Conservation (phyloP, 139 green algal genomes). For the Picochlorum sp. region DNA sequence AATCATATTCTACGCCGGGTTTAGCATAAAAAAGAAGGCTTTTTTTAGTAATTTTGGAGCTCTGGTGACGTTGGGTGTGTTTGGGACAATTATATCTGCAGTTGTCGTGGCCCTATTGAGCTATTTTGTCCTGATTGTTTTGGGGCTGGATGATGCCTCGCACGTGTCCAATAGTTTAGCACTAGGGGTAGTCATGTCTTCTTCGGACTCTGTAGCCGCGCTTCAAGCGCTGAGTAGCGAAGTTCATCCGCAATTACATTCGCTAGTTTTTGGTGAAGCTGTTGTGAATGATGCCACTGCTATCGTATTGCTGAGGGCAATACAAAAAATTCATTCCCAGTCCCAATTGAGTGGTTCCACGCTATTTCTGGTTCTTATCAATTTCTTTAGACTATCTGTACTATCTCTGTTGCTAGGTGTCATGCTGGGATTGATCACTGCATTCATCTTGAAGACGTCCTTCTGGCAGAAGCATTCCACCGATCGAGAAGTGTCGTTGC, state of each 20-base stretch:
- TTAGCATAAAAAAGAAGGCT: slow-evolving; percentile 70
- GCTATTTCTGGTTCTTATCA: slow-evolving; percentile 1
- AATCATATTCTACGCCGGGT: slow-evolving; percentile 75
- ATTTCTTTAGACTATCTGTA: slow-evolving; percentile 14
- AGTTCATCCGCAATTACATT: slow-evolving; percentile 61
- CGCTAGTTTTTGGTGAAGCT: slow-evolving; percentile 83
- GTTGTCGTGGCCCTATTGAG: not conserved
- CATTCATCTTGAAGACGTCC: slow-evolving; percentile 24
- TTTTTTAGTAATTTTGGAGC: slow-evolving; percentile 69
- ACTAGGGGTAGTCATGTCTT: slow-evolving; percentile 76
- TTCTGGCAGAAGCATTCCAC: slow-evolving; percentile 19
- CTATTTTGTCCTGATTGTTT: not conserved
- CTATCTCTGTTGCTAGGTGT: slow-evolving; percentile 20
- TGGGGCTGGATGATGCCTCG: not conserved
- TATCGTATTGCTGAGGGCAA: slow-evolving; percentile 72
- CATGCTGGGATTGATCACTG: slow-evolving; percentile 16
- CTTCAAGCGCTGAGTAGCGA: slow-evolving; percentile 61
- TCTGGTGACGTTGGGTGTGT: slow-evolving; percentile 51
- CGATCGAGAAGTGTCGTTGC: slow-evolving; percentile 40
- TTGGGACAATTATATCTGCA: slow-evolving; percentile 46
- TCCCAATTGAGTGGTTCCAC: slow-evolving; percentile 9
- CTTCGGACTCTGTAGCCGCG: slow-evolving; percentile 78
- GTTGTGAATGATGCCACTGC: slow-evolving; percentile 86
- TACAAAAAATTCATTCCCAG: slow-evolving; percentile 38
- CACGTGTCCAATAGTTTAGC: slow-evolving; percentile 43